Base-by-base conservation (phyloP, 257 asterid species). In the Oldenlandia corymbosa region DNA sequence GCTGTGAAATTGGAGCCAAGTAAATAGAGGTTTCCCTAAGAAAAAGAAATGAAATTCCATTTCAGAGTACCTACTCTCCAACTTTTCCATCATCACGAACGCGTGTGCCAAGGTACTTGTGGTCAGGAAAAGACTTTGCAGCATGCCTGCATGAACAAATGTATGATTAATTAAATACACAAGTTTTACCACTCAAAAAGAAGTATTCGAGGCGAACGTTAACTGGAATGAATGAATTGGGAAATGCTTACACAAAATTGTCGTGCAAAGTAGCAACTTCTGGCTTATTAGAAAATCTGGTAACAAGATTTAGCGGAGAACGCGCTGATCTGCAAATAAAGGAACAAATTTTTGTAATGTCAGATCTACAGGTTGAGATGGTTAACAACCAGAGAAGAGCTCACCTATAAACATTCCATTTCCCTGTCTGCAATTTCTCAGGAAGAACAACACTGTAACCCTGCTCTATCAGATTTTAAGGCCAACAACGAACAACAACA, bases 391-490 rank as follows among this genome's bases (percentile, higher is more conserved):
- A 53, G 42, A n/a, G 14, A 34, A 17, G 30, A 23, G 17, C 62
- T 5, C 20, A 82, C 91, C 91, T 84, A 80, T 84, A 74, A 18
- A 87, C 92, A 68, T 87, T 80, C 91, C 95, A 87, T 61, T 82
- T 80, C 64, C 95, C 95, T 23, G 79, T 76, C 53, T 76, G 76
- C 80, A 84, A 58, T 77, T 87, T 78, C 64, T 87, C 92, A 1
- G 91, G 95, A 58, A 87, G 84, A 66, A 76, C 84, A 10, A 73
- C 76, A 80, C 92, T 84, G 72, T 80, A 84, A 37, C 92, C 87
- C 66, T 87, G 62, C 65, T 79, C 95, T 82, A 80, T 62, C 51
- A 65, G 39, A 72, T 46, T 71, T 26, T 53, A 69, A 64, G 41
- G 36, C 48, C 64, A 63, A 7, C 53, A 41, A 21, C 32, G 36